Base-by-base conservation (phyloP, 805 yeast species). In the Sugiyamaella chiloensis region DNA sequence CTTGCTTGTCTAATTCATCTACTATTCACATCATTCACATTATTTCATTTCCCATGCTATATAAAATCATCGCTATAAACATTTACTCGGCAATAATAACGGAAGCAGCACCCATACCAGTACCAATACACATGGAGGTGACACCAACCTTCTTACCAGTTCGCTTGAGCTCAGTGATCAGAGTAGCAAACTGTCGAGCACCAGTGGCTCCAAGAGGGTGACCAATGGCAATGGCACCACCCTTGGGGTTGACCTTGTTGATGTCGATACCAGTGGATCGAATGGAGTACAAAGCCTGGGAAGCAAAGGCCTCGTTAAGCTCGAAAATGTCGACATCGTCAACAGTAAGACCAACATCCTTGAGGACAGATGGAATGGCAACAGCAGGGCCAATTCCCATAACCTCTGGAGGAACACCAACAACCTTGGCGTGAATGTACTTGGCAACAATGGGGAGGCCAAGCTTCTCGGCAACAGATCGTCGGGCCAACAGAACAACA, bases 101-200 rank as follows among this genome's bases (percentile, higher is more conserved):
- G 11, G 91, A 85, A 41, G 98, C 98, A 27, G 97, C 96, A 56
- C 98, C 98, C 95, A 90, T 91, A 59, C 98, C 98, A 29, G 97
- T 88, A 61, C 98, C 98, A 56, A 91, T 83, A 73, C 98, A 91
- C 98, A 91, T 91, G 54, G 95, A 85, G 9, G 95, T 86, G 45
- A 91, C 83, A 56, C 98, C 98, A 55, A 89, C 70, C 64, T 68
- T 67, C 71, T 89, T 81, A 52, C 91, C 95, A 23, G 78, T 65
- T 42, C 67, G 59, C 66, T 83, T 70, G 60, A 90, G 76, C 71
- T 88, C 91, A 60, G 90, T 77, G 64, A 91, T 68, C 52, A 91
- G 68, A 3, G 98, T 91, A 37, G 97, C 90, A 44, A 87, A 76
- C 71, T 90, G 96, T 68, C 98, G 83, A 9, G 96, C 89, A 63